Evolutionary conservation across 164 flowering plant species (phyloP), one percentile per base, ranked within the genome.

Genomic region (Stephania yunnanensis): DNA sequence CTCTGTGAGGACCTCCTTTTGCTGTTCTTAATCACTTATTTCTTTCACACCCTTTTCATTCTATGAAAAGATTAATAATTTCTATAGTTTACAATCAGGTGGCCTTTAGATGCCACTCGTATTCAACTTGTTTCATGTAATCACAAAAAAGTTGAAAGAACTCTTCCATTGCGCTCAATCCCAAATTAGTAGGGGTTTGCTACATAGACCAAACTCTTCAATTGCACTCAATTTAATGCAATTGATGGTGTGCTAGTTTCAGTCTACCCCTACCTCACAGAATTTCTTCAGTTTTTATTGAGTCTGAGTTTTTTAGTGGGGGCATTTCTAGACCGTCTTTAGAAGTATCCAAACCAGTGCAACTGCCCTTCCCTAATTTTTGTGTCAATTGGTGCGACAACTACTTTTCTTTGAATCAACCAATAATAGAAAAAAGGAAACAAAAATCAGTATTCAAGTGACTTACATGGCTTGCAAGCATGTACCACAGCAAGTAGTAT

Each of bases 401-500:
- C 42, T 36, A 10, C 17, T 52, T 52, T 52, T 52, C 17, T 6
- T 52, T 52, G 22, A 58, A 13, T 58, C 65, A 58, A 58, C 65
- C 65, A 17, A 58, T 6, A 58, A 58, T 58, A 58, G 65, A 58
- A 58, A 13, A 58, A 58, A 58, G 22, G 22, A n/a, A 58, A 19
- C 65, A 17, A 58, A 58, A 58, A 55, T 12, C 2, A 72, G 58
- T 68, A 19, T 44, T 20, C 12, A 44, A 12, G 15, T 42, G 67
- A 77, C 97, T 91, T 84, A 96, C 99, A 89, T 96, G 99, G 84
- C 99, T 94, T 61, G 92, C 93, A 53, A 96, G 97, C 97, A 96
- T 94, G 88, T 88, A 96, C 72, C 92, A 81, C 42, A 96, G 86
- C 86, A 96, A 80, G 85, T 96, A 92, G 82, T 87, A 91, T 10